Evolutionary conservation across 495 filamentous ascomycete genomes (phyloP).

Genomic region (Penicillium malachiteum): DNA sequence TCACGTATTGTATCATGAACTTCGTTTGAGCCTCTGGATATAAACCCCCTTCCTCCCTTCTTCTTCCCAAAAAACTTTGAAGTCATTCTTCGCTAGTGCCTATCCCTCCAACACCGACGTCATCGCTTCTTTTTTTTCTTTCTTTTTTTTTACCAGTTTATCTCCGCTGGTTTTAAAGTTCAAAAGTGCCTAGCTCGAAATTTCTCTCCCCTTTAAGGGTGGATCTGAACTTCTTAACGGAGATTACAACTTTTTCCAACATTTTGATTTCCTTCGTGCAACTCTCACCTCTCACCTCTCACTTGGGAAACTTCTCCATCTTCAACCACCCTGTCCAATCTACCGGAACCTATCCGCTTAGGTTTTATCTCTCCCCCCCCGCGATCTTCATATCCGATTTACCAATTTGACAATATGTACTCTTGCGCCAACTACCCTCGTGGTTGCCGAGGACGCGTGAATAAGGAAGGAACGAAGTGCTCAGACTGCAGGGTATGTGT

Average conservation of each 20-base stretch:
- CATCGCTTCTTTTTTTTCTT: slow-evolving; percentile 9
- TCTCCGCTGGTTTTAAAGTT: slow-evolving; percentile 11
- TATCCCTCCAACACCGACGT: slow-evolving; percentile 11
- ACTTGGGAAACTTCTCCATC: neutral
- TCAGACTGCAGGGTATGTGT: slow-evolving; percentile 48
- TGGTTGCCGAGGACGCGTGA: slow-evolving; percentile 50
- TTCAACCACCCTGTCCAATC: neutral
- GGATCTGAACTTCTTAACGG: slow-evolving; percentile 11
- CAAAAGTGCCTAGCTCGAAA: slow-evolving; percentile 9
- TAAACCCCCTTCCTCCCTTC: slow-evolving; percentile 17
- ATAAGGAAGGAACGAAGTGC: slow-evolving; percentile 45
- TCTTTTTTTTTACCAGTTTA: neutral
- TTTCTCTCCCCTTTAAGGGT: slow-evolving; percentile 8
- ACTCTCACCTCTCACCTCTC: neutral
- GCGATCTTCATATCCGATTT: slow-evolving; percentile 1
- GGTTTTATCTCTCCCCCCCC: neutral
- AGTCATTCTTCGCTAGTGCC: neutral
- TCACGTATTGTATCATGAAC: neutral
- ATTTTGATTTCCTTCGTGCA: slow-evolving; percentile 2
- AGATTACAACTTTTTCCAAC: slow-evolving; percentile 4
- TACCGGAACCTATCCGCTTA: neutral
- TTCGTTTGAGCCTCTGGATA: slow-evolving; percentile 23
- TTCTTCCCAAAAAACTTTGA: neutral
- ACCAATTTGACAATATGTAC: slow-evolving; percentile 42
- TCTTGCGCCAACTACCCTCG: slow-evolving; percentile 53